Evolutionary conservation across 768 basidiomycete genomes (phyloP), one percentile per base, ranked within the genome.

Genomic region (Terana coerulea): DNA sequence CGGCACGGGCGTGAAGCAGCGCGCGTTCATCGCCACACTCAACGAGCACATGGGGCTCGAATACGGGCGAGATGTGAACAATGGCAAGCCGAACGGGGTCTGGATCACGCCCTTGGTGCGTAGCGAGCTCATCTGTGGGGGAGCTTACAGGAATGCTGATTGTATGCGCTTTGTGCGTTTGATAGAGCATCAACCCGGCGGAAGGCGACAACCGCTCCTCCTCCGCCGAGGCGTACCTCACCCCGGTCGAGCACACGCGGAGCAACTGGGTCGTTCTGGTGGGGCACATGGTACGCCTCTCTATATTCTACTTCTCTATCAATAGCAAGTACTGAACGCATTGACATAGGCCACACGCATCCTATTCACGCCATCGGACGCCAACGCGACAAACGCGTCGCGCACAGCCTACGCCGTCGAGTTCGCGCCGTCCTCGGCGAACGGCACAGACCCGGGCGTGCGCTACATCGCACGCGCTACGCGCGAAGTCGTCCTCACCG

Each of bases 401-500:
- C n/a, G n/a, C n/a, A n/a, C n/a, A n/a, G 43, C 43, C 10, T 15
- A 11, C 14, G 43, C 28, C 2, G 43, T 44, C 28, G 22, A 30
- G n/a, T 44, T 44, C 17, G 43, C 26, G 3, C 7, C 43, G 15
- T 29, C 43, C 11, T 17, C 26, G 11, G 11, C 43, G 5, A 30
- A 44, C 17, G 26, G 22, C 14, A 25, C 43, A 19, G 19, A 6
- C 19, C 9, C 11, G 17, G 14, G 26, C 29, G 15, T 10, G 12
- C 50, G 45, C 5, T 76, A 73, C 59, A 68, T 62, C 6, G 78
- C 72, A 0, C 57, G 57, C 19, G 79, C 77, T 0, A 65, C 72
- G 6, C 66, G 69, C 21, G 79, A 82, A 48, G 76, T 80, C 41
- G 77, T 82, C 54, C 50, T 82, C 5, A 74, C 78, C 26, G 79